Percentiles rank a stretch among this genome's conserved stretches.
Evolutionary conservation across 2,329 filamentous ascomycete species (phyloP).

Genomic region (Aspergillus fumigatiaffinis): DNA sequence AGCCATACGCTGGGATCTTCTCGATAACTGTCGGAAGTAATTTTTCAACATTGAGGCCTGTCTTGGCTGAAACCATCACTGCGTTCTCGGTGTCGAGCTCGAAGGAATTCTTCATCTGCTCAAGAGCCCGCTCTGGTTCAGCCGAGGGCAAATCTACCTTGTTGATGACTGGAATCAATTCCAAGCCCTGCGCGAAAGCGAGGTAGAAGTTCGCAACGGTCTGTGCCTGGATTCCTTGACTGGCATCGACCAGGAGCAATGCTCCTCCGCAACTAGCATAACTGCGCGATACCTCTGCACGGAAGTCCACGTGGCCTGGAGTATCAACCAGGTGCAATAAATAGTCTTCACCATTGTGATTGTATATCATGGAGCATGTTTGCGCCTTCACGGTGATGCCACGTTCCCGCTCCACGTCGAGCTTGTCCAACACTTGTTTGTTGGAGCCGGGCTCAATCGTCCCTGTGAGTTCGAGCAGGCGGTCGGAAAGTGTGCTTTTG

Average conservation of each 20-base stretch:
- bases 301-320: conserved; percentile 95
- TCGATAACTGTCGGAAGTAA: conserved; percentile 83
- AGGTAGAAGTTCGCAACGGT: conserved; percentile 99
- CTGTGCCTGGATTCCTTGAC: conserved; percentile 94
- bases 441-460: conserved; percentile 83
- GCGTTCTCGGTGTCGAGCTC: conserved; percentile 77
- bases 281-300: conserved; percentile 89
- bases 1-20: conserved; percentile 65
- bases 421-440: conserved; percentile 94
- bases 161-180: conserved; percentile 88
- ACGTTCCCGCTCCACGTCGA: conserved; percentile 92
- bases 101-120: conserved; percentile 81
- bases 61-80: conserved; percentile 85
- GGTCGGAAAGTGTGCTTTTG: conserved; percentile 91
- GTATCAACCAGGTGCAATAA: conserved; percentile 94
- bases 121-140: conserved; percentile 78
- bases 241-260: conserved; percentile 87
- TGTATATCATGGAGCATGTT: conserved; percentile 97
- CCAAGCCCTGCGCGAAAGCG: conserved; percentile 85
- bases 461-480: conserved; percentile 87
- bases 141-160: conserved; percentile 92
- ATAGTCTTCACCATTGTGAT: conserved; percentile 79
- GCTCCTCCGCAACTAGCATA: conserved; percentile 96
- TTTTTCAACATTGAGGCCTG: conserved; percentile 79
- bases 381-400: conserved; percentile 99